These are phyloP conservation scores for Apiospora sp. DNA, from an alignment of 2,329 filamentous ascomycete genomes.

Conservation along the genomic window DNA sequence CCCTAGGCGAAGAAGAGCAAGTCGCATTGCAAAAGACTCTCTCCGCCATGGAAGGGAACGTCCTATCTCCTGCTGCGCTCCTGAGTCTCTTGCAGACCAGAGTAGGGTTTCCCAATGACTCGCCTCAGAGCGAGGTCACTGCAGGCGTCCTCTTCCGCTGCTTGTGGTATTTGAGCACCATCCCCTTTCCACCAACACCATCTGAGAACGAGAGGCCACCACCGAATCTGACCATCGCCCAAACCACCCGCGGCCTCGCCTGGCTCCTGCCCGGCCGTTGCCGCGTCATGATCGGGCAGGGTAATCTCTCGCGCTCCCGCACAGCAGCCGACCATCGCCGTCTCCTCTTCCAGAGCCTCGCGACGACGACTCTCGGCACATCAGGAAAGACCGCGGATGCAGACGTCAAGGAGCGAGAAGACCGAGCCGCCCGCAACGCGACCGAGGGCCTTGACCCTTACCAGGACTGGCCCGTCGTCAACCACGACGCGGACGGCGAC, in stretches of 20 bases:
- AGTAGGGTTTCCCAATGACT: slow-evolving; percentile 21
- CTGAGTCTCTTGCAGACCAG: slow-evolving; percentile 28
- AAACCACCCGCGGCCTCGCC: slow-evolving; percentile 28
- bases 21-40: not conserved
- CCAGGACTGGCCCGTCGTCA: slow-evolving; percentile 22
- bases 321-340: slow-evolving; percentile 31
- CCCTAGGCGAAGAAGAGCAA: not conserved
- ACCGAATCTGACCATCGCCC: slow-evolving; percentile 6
- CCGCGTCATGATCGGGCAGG: slow-evolving; percentile 27
- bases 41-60: not conserved
- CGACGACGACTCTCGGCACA: not conserved
- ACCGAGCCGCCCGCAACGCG: slow-evolving; percentile 3
- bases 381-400: not conserved
- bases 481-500: slow-evolving; percentile 32
- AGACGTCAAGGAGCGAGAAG: not conserved
- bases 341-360: slow-evolving; percentile 33
- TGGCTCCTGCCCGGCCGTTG: slow-evolving; percentile 31
- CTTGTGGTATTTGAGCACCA: slow-evolving; percentile 30
- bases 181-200: slow-evolving; percentile 28
- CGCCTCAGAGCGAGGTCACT: slow-evolving; percentile 12
- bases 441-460: slow-evolving; percentile 18
- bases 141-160: slow-evolving; percentile 29
- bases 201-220: not conserved
- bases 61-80: slow-evolving; percentile 21
- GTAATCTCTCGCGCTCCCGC: slow-evolving; percentile 28